These are phyloP conservation scores for Coemansia sp. DNA, from an alignment of 192 early-diverging fungal genomes.

Conservation along the genomic window DNA sequence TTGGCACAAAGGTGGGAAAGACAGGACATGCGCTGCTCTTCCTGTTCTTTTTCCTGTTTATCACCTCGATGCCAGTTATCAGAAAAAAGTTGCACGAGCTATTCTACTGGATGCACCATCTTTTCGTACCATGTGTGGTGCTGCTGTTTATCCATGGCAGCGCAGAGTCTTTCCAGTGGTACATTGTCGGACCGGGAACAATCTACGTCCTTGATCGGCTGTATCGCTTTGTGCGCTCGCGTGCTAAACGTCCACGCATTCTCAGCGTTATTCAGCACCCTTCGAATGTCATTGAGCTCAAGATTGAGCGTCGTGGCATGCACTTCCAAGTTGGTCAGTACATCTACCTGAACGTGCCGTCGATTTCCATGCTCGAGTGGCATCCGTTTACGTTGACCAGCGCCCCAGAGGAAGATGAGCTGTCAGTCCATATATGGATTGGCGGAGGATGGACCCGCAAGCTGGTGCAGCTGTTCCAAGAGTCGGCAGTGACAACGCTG, in stretches of 20 bases:
- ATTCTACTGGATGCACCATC: conserved; percentile 87
- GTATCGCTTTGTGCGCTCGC: conserved; percentile 66
- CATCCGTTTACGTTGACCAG: conserved; percentile 86
- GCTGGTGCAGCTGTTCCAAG: conserved; percentile 52
- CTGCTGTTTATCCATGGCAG: conserved; percentile 71
- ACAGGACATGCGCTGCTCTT: conserved; percentile 65
- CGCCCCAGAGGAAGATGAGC: conserved; percentile 73
- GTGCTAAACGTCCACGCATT: conserved; percentile 64
- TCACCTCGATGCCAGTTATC: conserved; percentile 37
- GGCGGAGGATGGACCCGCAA: conserved; percentile 73
- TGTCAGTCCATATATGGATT: conserved; percentile 75
- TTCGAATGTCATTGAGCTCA: conserved; percentile 78
- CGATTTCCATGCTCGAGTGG: conserved; percentile 69
- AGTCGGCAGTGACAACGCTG: conserved; percentile 32
- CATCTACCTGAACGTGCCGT: conserved; percentile 73
- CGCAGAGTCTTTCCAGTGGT: conserved; percentile 77
- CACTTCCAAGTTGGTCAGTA: conserved; percentile 73
- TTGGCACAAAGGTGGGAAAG: conserved; percentile 62
- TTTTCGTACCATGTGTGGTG: conserved; percentile 76
- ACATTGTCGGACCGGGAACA: conserved; percentile 61
- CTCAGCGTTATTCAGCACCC: conserved; percentile 84
- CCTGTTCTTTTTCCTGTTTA: conserved; percentile 37
- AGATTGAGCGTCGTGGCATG: conserved; percentile 65
- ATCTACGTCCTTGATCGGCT: conserved; percentile 70
- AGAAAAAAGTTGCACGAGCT: conserved; percentile 57